phyloP scores from a whole-genome alignment of 257 asterid species.

The Solanum habrochaites region DNA sequence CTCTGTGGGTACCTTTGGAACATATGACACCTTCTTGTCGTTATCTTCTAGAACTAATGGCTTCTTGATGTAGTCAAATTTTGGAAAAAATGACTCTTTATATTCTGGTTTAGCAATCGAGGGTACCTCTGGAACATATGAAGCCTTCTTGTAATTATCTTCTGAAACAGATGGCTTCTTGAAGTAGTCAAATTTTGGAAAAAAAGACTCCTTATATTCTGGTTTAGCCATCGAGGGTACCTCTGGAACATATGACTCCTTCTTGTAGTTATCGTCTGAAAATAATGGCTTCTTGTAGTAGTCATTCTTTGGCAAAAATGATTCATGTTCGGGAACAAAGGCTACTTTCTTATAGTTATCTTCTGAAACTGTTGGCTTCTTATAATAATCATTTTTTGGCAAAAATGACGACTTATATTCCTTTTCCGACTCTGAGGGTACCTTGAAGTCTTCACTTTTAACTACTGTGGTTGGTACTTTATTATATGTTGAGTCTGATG shows the following conservation, averaged over 20 bases:
- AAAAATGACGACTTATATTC: background rate
- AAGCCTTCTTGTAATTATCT: background rate
- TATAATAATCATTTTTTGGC: background rate
- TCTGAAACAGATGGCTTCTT: background rate
- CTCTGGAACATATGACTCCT: background rate
- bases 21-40: too few species aligned
- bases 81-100: too few species aligned
- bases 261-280: background rate
- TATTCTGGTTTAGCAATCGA: background rate
- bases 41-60: too few species aligned
- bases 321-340: background rate
- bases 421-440: too few species aligned
- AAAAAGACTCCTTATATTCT: background rate
- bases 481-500: background rate
- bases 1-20: too few species aligned
- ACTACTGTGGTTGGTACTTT: background rate
- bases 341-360: background rate
- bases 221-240: background rate
- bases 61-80: too few species aligned
- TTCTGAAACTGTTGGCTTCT: background rate
- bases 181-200: background rate
- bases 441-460: background rate
- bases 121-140: background rate
- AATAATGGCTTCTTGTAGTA: background rate
- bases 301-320: background rate